Conservation (phyloP, 2,329 filamentous ascomycete species). For the Pyrenophora tritici-repentis region DNA sequence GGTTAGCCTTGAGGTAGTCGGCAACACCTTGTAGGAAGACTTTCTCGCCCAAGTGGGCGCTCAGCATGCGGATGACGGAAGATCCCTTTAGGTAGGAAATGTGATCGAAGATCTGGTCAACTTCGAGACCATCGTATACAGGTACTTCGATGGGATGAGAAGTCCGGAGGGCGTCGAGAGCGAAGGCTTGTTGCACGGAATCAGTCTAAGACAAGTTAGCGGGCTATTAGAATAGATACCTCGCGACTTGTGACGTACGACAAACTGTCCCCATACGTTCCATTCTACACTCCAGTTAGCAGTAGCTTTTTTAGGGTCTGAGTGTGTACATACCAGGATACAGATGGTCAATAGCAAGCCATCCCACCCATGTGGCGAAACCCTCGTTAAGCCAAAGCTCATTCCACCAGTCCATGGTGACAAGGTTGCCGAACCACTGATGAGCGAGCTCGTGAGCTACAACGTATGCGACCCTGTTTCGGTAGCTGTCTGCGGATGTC, state of each 20-base stretch:
- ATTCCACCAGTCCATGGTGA: constrained; percentile 97
- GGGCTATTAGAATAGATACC: constrained; percentile 51
- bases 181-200: constrained; percentile 88
- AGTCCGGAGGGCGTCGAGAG: constrained; percentile 84
- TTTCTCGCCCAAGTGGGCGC: constrained; percentile 83
- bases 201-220: constrained; percentile 67
- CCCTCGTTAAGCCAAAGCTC: constrained; percentile 91
- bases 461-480: constrained; percentile 93
- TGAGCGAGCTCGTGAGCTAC: constrained; percentile 97
- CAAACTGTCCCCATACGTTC: constrained; percentile 97
- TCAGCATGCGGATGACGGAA: constrained; percentile 95
- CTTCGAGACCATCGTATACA: constrained; percentile 89
- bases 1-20: constrained; percentile 84
- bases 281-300: constrained; percentile 65
- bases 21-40: constrained; percentile 90
- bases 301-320: neutral
- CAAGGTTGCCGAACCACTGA: constrained; percentile 94
- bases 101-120: constrained; percentile 96
- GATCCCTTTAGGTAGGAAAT: constrained; percentile 98
- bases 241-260: constrained; percentile 65
- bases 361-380: constrained; percentile 98
- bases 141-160: constrained; percentile 97
- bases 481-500: constrained; percentile 86
- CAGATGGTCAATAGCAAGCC: constrained; percentile 87
- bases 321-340: constrained; percentile 66